Conservation (phyloP, 768 basidiomycete genomes). For the Crassisporium funariophilum region DNA sequence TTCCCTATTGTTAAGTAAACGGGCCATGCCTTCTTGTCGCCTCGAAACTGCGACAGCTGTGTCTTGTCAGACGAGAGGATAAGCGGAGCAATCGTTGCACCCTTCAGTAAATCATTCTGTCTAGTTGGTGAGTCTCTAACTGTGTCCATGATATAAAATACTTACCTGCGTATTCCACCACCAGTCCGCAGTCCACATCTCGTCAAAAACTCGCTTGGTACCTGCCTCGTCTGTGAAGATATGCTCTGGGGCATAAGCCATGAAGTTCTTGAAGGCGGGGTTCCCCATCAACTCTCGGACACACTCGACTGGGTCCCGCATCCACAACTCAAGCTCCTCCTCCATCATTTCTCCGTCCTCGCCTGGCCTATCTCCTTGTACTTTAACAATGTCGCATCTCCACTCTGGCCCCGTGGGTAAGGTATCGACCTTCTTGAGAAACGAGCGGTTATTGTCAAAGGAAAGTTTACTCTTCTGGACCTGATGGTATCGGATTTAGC, state of each 20-base stretch:
- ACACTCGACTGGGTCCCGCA: constrained; percentile 36
- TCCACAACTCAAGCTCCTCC: constrained; percentile 31
- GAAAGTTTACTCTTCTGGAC: background rate
- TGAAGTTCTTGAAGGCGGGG: constrained; percentile 28
- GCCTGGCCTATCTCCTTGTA: background rate
- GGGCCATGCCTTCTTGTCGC: constrained; percentile 41
- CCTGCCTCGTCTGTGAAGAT: constrained; percentile 34
- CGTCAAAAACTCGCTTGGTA: constrained; percentile 32
- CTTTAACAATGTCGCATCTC: background rate
- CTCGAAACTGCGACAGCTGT: constrained; percentile 32
- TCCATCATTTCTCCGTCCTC: background rate
- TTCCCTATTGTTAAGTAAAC: constrained; percentile 44
- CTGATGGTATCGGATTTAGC: background rate
- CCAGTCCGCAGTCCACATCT: constrained; percentile 52
- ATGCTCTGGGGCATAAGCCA: constrained; percentile 35
- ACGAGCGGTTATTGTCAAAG: background rate
- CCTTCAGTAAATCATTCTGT: constrained; percentile 12
- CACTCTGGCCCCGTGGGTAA: background rate
- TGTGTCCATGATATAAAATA: constrained; percentile 1
- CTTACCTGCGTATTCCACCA: constrained; percentile 48
- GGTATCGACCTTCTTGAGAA: background rate
- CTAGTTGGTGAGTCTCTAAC: constrained; percentile 7
- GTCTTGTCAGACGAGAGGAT: constrained; percentile 46
- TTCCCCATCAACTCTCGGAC: constrained; percentile 35
- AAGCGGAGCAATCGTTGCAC: constrained; percentile 39